A percentile compares a stretch with the other conserved stretches of the same genome.
phyloP scores from a whole-genome alignment of 108 stramenopile genomes.

The Stephanodiscus triporus region DNA sequence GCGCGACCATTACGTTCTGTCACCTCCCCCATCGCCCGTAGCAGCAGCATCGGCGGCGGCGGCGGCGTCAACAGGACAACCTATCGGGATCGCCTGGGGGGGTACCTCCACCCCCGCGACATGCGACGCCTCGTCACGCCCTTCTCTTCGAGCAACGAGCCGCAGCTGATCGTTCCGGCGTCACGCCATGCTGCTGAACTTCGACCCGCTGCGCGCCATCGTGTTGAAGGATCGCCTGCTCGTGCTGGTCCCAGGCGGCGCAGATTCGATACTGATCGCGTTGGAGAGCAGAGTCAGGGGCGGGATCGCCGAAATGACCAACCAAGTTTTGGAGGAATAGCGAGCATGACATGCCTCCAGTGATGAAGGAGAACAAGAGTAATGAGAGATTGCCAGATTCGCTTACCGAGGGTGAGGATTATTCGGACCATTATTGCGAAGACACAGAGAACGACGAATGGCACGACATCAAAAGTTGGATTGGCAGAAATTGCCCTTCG shows the following conservation, averaged over 20 bases:
- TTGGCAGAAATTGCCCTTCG: slow-evolving; percentile 73
- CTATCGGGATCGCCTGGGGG: slow-evolving; percentile 76
- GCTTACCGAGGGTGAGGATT: slow-evolving; percentile 3
- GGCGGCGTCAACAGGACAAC: slow-evolving; percentile 16
- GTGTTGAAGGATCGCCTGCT: slow-evolving; percentile 79
- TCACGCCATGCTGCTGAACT: slow-evolving; percentile 87
- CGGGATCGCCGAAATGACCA: slow-evolving; percentile 53
- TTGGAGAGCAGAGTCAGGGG: slow-evolving; percentile 73
- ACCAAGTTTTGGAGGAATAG: slow-evolving; percentile 54
- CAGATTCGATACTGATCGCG: slow-evolving; percentile 76
- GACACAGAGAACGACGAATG: slow-evolving; percentile 53
- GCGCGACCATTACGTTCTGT: background rate
- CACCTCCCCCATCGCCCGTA: background rate
- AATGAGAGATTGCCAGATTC: slow-evolving; percentile 4
- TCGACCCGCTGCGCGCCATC: slow-evolving; percentile 86
- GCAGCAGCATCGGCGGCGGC: too few species aligned
- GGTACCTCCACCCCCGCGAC: slow-evolving; percentile 89
- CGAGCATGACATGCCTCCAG: slow-evolving; percentile 6
- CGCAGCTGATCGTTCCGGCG: slow-evolving; percentile 83
- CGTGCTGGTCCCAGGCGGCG: slow-evolving; percentile 85
- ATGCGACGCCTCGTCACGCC: slow-evolving; percentile 92
- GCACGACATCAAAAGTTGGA: slow-evolving; percentile 70
- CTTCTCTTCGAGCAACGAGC: slow-evolving; percentile 86
- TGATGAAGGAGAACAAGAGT: background rate
- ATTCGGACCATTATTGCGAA: background rate